A percentile compares a stretch with the other conserved stretches of the same genome.
phyloP scores from a whole-genome alignment of 2,329 filamentous ascomycete genomes.

The Calonectria crousiana region DNA sequence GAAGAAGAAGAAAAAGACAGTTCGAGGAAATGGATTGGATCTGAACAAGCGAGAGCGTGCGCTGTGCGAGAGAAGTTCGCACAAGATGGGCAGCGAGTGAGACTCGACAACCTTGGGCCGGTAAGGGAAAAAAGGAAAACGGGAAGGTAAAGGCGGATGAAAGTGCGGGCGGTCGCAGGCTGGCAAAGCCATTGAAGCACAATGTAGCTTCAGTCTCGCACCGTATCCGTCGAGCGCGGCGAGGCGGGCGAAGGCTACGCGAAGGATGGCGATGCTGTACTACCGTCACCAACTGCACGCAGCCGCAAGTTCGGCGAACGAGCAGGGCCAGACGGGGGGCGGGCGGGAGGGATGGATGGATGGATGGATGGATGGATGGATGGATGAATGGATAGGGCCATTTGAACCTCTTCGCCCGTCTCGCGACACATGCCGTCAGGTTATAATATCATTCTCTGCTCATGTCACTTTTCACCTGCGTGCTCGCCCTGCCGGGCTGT shows the following conservation, averaged over 20 bases:
- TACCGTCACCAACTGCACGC: conserved; percentile 17
- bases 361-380: background rate
- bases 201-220: background rate
- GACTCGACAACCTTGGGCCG: background rate
- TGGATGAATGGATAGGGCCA: background rate
- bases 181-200: conserved; percentile 4
- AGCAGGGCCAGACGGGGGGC: too few relatives aligned
- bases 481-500: background rate
- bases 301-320: conserved; percentile 10
- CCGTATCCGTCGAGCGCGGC: conserved; percentile 16
- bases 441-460: background rate
- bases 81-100: background rate
- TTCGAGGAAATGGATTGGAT: conserved; percentile 9
- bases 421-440: background rate
- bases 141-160: background rate
- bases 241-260: conserved; percentile 2
- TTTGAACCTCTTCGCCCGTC: background rate
- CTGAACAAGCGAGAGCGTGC: conserved; percentile 17
- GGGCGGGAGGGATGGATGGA: background rate
- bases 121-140: background rate
- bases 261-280: conserved; percentile 15
- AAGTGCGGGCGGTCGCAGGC: background rate
- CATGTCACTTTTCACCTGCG: background rate
- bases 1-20: background rate
- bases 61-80: background rate